Conservation (phyloP, 139 green algal genomes). For the Chlamydomonas applanata region DNA sequence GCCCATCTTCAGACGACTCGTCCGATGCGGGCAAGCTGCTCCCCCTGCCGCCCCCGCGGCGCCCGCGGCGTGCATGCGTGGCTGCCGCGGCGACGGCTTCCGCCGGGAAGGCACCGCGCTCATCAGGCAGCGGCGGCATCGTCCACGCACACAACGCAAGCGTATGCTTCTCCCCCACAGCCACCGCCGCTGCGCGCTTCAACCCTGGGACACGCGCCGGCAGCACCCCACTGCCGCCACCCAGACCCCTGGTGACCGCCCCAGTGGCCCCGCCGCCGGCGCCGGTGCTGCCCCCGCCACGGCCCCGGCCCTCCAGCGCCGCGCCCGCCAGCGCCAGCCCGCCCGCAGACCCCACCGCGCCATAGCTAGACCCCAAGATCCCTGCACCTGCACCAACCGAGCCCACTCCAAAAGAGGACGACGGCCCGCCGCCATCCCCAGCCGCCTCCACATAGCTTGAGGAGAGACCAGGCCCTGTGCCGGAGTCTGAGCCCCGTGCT, state of each 20-base stretch:
- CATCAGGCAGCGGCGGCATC: conserved; percentile 39
- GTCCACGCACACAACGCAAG: conserved; percentile 76
- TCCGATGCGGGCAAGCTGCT: not conserved
- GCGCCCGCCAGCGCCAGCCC: not conserved
- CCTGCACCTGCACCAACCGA: no score
- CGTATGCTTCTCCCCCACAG: conserved; percentile 91
- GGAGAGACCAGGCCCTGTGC: no score
- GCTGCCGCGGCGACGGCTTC: not conserved
- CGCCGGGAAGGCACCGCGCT: conserved; percentile 11
- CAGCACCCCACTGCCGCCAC: not conserved
- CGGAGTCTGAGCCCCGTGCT: no score
- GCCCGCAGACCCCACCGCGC: no score
- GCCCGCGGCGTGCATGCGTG: not conserved
- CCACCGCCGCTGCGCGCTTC: conserved; percentile 47
- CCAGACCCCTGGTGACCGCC: not conserved
- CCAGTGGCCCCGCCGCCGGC: not conserved
- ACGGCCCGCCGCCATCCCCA: no score
- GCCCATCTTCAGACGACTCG: not conserved
- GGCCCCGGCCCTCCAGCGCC: not conserved
- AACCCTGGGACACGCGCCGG: conserved; percentile 59
- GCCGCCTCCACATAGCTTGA: no score
- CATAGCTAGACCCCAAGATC: no score
- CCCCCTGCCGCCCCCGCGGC: not conserved
- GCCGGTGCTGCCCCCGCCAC: not conserved
- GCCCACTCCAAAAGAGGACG: no score